Evolutionary conservation across 495 filamentous ascomycete genomes (phyloP).

Genomic region (Penicillium canariense): DNA sequence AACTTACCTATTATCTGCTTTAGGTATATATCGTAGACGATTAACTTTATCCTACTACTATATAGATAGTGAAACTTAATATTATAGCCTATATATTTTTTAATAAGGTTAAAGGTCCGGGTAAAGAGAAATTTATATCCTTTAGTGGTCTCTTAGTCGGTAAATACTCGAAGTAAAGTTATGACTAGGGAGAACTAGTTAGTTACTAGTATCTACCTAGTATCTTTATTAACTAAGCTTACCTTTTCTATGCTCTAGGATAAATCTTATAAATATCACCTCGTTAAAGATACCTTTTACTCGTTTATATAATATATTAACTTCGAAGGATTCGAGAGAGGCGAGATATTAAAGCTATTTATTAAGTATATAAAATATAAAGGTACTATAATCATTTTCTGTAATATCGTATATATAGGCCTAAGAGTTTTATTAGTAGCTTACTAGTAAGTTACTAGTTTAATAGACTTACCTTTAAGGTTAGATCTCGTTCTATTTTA

Average conservation of each 20-base stretch:
- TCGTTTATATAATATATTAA: not conserved
- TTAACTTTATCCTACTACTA: not conserved
- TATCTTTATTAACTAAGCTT: not conserved
- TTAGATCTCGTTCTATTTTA: not conserved
- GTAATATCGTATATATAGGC: not conserved
- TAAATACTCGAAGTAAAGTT: not conserved
- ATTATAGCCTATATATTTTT: not conserved
- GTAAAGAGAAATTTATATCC: not conserved
- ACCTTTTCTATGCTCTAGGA: not conserved
- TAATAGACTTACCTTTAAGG: not conserved
- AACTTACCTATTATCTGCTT: not conserved
- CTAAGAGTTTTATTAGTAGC: not conserved
- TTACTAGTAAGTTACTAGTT: not conserved
- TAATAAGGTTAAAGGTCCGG: not conserved
- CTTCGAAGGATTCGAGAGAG: not conserved
- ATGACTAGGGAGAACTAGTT: not conserved
- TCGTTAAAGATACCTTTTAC: constrained; percentile 1
- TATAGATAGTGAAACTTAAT: not conserved
- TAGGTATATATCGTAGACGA: not conserved
- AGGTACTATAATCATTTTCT: not conserved
- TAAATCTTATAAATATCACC: not conserved
- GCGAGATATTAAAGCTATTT: not conserved
- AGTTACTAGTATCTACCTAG: not conserved
- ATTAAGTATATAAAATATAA: not conserved
- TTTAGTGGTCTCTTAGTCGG: not conserved